Percentiles rank a stretch among this genome's conserved stretches.
phyloP scores from a whole-genome alignment of 768 basidiomycete species.

The Boletus rubroflammeus region DNA sequence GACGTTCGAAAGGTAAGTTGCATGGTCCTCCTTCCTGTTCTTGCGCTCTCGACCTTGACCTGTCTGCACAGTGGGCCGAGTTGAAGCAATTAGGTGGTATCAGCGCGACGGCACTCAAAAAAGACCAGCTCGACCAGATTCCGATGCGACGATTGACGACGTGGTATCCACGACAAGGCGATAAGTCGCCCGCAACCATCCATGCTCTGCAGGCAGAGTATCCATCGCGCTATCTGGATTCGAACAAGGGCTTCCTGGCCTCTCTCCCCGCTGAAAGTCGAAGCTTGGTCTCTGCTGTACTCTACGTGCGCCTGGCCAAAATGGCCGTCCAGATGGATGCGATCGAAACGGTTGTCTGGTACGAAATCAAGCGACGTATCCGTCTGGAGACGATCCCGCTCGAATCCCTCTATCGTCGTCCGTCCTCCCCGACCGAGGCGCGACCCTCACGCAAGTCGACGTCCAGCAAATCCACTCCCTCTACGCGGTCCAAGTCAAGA shows the following conservation, averaged over 20 bases:
- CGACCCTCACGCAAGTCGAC: conserved; percentile 3
- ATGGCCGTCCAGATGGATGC: conserved; percentile 38
- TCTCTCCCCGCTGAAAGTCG: conserved; percentile 37
- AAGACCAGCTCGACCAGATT: conserved; percentile 37
- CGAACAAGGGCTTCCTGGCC: conserved; percentile 32
- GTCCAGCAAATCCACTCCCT: background rate
- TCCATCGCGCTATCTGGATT: conserved; percentile 36
- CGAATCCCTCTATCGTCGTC: conserved; percentile 17
- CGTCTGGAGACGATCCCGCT: conserved; percentile 22
- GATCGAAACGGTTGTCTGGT: conserved; percentile 34
- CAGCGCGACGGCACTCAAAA: conserved; percentile 42
- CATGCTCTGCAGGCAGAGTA: conserved; percentile 39
- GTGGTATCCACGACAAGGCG: conserved; percentile 27
- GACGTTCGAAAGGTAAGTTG: conserved; percentile 40
- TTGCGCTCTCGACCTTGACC: background rate
- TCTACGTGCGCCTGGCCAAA: conserved; percentile 33
- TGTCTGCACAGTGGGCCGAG: conserved; percentile 36
- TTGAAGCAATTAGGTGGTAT: conserved; percentile 40
- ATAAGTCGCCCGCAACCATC: conserved; percentile 27
- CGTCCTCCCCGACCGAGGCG: background rate
- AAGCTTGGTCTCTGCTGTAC: conserved; percentile 29
- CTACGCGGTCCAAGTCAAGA: conserved; percentile 6
- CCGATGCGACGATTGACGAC: conserved; percentile 30
- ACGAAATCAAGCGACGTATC: conserved; percentile 36
- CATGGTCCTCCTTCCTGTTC: background rate